Percentiles rank a stretch among this genome's conserved stretches.
These are phyloP conservation scores for Firmiana major DNA, from an alignment of 345 rosid genomes.

Conservation along the genomic window DNA sequence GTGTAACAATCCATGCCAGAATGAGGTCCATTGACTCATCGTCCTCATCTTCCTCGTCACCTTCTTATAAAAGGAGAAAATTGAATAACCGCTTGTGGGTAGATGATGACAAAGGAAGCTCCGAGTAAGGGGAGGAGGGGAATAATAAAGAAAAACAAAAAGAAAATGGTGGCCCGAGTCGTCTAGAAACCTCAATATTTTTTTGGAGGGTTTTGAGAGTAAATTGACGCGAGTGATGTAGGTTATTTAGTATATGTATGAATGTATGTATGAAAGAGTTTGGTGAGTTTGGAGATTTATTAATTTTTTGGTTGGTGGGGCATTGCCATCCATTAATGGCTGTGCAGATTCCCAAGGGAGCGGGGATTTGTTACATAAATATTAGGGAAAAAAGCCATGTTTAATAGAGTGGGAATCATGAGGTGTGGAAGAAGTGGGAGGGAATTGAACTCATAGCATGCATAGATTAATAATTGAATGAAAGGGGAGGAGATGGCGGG, in stretches of 20 bases:
- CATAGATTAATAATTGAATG: conserved; percentile 34
- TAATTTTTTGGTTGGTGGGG: conserved; percentile 46
- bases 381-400: conserved; percentile 16
- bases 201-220: conserved; percentile 37
- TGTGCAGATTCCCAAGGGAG: conserved; percentile 95
- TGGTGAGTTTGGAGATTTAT: conserved; percentile 39
- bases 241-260: conserved; percentile 27
- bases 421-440: conserved; percentile 23
- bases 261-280: conserved; percentile 31
- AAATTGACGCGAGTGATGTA: conserved; percentile 41
- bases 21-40: conserved; percentile 59
- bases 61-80: conserved; percentile 66
- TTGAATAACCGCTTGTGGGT: conserved; percentile 60
- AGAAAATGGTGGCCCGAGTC: conserved; percentile 26
- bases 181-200: conserved; percentile 45
- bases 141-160: conserved; percentile 2
- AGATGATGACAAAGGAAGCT: conserved; percentile 61
- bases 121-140: conserved; percentile 31
- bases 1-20: conserved; percentile 60
- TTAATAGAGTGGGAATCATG: conserved; percentile 25
- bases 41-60: conserved; percentile 46
- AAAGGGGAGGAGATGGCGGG: conserved; percentile 34
- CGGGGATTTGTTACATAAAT: conserved; percentile 31
- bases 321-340: conserved; percentile 43
- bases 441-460: conserved; percentile 39